Base-by-base conservation (phyloP, 176 grass and related monocot genomes). In the Carex pumila region DNA sequence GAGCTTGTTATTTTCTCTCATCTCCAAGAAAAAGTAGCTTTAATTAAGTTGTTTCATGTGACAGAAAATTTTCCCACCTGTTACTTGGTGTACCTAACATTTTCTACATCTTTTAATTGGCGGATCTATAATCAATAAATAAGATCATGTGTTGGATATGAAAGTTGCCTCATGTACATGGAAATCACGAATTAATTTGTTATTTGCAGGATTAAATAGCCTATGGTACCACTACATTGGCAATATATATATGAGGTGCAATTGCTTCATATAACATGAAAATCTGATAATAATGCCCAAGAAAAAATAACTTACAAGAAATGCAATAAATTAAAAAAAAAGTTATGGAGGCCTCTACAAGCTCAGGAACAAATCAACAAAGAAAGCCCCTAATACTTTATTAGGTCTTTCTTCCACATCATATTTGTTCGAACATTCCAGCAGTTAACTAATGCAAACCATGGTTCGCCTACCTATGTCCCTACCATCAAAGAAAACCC, bases 71-170 rank as follows among this genome's bases (percentile, higher is more conserved):
- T 77, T 77, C 22, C 50, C 49, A 55, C 1, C 50, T 77, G 73
- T 77, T 56, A 77, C 49, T 76, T 77, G 22, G 73, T 77, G 13
- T 7, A 56, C 73, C 50, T 77, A 77, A 77, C 25, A 56, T 55
- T 77, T 77, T 34, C 6, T 55, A 11, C 72, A 31, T 55, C 22
- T 5, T 55, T 76, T 55, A 53, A 53, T 55, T 76, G 49, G 21
- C 21, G 22, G 21, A 34, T 57, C 32, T 32, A 77, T 77, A 29
- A 15, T 77, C 73, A 77, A 77, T 77, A 32, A 77, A 31, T 31
- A 56, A 77, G 50, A 54, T 77, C 73, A 77, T 77, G 73, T 55
- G 50, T 56, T 77, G 50, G 50, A 12, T 76, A 49, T 72, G 52
- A 54, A 8, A 77, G 50, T 55, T 34, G 73, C 32, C 32, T 34